Conservation (phyloP, 1,139 yeast genomes). For the Meyerozyma athensensis region DNA sequence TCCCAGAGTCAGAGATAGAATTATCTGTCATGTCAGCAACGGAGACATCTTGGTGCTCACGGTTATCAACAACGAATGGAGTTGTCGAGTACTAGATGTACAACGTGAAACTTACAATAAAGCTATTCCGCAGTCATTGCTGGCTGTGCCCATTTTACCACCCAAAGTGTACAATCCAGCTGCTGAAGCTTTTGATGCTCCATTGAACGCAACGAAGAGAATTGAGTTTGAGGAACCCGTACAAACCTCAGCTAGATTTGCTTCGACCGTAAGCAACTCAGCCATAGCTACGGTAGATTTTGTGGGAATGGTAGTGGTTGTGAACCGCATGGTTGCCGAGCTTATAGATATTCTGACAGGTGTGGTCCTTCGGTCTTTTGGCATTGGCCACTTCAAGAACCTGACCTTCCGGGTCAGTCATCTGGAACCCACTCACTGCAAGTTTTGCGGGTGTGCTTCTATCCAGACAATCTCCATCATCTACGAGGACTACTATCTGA, state of each 20-base stretch:
- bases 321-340: constrained; percentile 52
- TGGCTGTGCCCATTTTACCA: background rate
- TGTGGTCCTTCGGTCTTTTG: constrained; percentile 48
- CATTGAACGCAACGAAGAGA: background rate
- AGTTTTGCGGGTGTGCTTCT: constrained; percentile 87
- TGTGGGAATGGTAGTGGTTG: constrained; percentile 66
- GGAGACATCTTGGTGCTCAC: constrained; percentile 59
- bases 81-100: constrained; percentile 44
- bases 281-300: constrained; percentile 50
- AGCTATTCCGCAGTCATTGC: constrained; percentile 8
- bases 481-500: constrained; percentile 58
- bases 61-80: constrained; percentile 65
- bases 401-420: constrained; percentile 66
- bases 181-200: background rate
- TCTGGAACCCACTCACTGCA: constrained; percentile 81
- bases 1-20: constrained; percentile 71
- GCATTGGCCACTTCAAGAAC: constrained; percentile 60
- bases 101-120: constrained; percentile 47
- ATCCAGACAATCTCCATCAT: constrained; percentile 66
- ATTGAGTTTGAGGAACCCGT: background rate
- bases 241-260: background rate
- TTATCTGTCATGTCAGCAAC: constrained; percentile 51
- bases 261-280: constrained; percentile 17
- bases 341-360: constrained; percentile 79
- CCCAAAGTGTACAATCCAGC: background rate